Base-by-base conservation (phyloP, 352 stramenopile genomes). In the Phytophthora meadii region DNA sequence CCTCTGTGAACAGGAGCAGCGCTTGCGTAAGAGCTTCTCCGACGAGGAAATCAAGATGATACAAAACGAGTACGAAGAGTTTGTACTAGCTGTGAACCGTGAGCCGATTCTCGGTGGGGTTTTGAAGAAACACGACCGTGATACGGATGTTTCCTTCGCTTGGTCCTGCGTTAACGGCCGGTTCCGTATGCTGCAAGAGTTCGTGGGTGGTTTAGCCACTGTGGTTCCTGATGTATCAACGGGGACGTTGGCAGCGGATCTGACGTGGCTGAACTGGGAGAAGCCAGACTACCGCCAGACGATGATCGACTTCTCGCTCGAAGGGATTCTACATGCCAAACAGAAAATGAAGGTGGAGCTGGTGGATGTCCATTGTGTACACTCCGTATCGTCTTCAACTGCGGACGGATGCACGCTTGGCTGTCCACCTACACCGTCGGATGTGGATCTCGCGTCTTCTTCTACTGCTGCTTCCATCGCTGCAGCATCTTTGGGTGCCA, bases 261-360 rank as follows among this genome's bases (percentile, higher is more conserved):
- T 90, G 11, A 56, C 53, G 17, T 61, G 59, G 45, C 57, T 88
- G 27, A 89, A 88, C 55, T 90, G 80, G 79, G 82, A 87, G 54
- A 90, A 88, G 55, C 76, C 77, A 14, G 79, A 87, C 63, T 87
- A 87, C 40, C 77, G 76, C 4, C 65, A 85, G 62, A 82, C 79
- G 14, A 79, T 81, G 69, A 55, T 90, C 12, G 79, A 90, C 62
- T 85, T 88, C 46, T 69, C 79, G 17, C 74, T 90, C 19, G 81
- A 90, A 56, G 81, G 81, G 2, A 88, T 90, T 39, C 61, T 90
- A 39, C 81, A 90, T 61, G 79, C 81, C n/a, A 74, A 81, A 30
- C 81, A 88, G 65, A 89, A 89, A 65, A 61, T 76, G 63, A 81
- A 81, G 36, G 73, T 89, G 9, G 81, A 89, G 53, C 65, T 89